Conservation (phyloP, 805 yeast species). For the Candida ortonii region DNA sequence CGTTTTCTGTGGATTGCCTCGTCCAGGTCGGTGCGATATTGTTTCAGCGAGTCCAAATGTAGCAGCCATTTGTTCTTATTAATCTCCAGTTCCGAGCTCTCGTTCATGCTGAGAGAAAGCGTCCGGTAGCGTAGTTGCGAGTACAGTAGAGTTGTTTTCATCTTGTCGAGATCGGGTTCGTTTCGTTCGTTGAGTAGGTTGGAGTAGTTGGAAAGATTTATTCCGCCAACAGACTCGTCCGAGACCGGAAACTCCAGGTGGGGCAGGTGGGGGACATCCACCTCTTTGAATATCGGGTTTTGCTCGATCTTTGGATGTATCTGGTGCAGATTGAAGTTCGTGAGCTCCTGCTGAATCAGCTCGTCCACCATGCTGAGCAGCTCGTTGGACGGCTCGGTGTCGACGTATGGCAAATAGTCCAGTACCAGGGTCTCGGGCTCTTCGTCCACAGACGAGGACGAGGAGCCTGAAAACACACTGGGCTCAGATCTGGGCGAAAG, state of each 20-base stretch:
- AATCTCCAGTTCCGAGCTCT: constrained; percentile 7
- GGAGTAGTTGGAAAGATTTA: constrained; percentile 19
- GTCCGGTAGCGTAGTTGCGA: constrained; percentile 39
- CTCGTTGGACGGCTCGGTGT: constrained; percentile 20
- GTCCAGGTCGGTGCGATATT: constrained; percentile 28
- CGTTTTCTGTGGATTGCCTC: constrained; percentile 35
- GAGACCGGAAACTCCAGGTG: constrained; percentile 8
- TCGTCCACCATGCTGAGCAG: constrained; percentile 19
- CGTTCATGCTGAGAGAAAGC: constrained; percentile 30
- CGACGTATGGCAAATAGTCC: constrained; percentile 26
- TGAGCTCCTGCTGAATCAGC: constrained; percentile 23
- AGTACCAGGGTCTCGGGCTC: constrained; percentile 7
- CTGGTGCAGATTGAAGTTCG: constrained; percentile 11
- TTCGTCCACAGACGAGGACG: constrained; percentile 2
- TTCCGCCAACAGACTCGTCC: constrained; percentile 14
- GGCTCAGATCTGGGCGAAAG: constrained; percentile 4
- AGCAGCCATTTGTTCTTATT: constrained; percentile 36
- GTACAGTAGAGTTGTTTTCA: constrained; percentile 41
- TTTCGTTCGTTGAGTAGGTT: constrained; percentile 14
- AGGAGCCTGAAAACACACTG: constrained; percentile 3
- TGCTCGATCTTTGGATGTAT: constrained; percentile 14
- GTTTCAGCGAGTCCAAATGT: constrained; percentile 34
- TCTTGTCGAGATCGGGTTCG: constrained; percentile 19
- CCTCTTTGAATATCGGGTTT: constrained; percentile 1
- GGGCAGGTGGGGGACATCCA: too few species aligned